A percentile compares a stretch with the other conserved stretches of the same genome.
Conservation (phyloP, 2,329 filamentous ascomycete species). For the Penicillium nordicum region DNA sequence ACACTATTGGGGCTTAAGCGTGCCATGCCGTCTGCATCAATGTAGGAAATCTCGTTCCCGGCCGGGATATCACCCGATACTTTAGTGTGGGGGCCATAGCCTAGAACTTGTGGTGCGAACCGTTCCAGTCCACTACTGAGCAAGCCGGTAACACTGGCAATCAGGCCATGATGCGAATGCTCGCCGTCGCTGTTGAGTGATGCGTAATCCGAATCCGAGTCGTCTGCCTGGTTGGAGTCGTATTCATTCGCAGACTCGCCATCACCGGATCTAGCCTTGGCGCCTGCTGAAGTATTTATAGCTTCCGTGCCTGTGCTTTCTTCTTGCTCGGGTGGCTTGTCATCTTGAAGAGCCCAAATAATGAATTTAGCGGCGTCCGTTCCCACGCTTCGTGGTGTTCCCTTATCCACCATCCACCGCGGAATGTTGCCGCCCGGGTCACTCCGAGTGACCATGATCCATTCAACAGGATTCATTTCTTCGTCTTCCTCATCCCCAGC, state of each 20-base stretch:
- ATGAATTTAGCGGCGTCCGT: slow-evolving; percentile 77
- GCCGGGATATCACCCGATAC: slow-evolving; percentile 9
- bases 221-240: slow-evolving; percentile 11
- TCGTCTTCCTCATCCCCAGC: slow-evolving; percentile 38
- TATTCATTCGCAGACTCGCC: slow-evolving; percentile 2
- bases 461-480: slow-evolving; percentile 69
- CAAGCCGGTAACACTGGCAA: slow-evolving; percentile 36
- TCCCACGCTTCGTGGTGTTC: slow-evolving; percentile 76
- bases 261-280: background rate
- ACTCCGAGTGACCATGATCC: slow-evolving; percentile 88
- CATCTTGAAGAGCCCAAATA: slow-evolving; percentile 65
- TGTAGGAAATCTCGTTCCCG: background rate
- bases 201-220: slow-evolving; percentile 18
- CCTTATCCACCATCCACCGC: slow-evolving; percentile 85
- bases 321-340: slow-evolving; percentile 41
- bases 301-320: background rate
- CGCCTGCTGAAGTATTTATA: background rate
- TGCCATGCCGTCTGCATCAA: background rate
- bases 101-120: slow-evolving; percentile 50
- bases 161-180: slow-evolving; percentile 32
- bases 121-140: slow-evolving; percentile 48
- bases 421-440: slow-evolving; percentile 87
- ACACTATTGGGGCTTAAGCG: background rate
- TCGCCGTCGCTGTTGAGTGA: slow-evolving; percentile 16
- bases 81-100: slow-evolving; percentile 44